Conservation (phyloP, 306 rosid genomes). For the Heteromeles arbutifolia region DNA sequence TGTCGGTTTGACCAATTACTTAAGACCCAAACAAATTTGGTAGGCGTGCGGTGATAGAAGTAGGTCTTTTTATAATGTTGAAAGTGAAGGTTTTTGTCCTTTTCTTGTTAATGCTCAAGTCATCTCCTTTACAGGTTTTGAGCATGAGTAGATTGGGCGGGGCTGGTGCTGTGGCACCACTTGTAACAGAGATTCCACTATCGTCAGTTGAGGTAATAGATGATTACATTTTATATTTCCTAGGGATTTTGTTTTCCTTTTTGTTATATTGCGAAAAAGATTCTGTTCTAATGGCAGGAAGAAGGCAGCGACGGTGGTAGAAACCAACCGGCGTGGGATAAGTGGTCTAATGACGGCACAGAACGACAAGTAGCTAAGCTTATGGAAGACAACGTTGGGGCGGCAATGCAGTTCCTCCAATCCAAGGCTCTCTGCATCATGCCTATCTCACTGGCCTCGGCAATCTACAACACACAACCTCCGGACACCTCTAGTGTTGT, state of each 20-base stretch:
- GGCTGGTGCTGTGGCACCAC: conserved; percentile 97
- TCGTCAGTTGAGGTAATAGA: conserved; percentile 79
- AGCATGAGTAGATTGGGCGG: conserved; percentile 99
- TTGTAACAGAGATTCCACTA: conserved; percentile 85
- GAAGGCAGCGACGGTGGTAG: conserved; percentile 78
- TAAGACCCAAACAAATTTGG: background rate
- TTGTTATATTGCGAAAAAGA: background rate
- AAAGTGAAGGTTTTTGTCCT: background rate
- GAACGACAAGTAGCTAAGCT: conserved; percentile 86
- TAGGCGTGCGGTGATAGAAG: background rate
- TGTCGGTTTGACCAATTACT: background rate
- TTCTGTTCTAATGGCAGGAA: conserved; percentile 40
- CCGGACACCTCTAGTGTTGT: conserved; percentile 66
- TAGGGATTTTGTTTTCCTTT: background rate
- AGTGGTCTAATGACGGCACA: conserved; percentile 89
- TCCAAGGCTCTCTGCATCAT: conserved; percentile 91
- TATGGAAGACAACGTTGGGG: conserved; percentile 93
- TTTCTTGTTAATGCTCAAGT: conserved; percentile 4
- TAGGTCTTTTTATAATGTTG: conserved; percentile 4
- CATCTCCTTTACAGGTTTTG: conserved; percentile 63
- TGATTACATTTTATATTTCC: background rate
- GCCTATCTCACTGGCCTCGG: conserved; percentile 92
- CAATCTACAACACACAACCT: conserved; percentile 82
- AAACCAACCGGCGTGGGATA: conserved; percentile 91
- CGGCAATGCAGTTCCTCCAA: conserved; percentile 96